phyloP scores from a whole-genome alignment of 768 basidiomycete genomes.

The Russula griseocarnosa region DNA sequence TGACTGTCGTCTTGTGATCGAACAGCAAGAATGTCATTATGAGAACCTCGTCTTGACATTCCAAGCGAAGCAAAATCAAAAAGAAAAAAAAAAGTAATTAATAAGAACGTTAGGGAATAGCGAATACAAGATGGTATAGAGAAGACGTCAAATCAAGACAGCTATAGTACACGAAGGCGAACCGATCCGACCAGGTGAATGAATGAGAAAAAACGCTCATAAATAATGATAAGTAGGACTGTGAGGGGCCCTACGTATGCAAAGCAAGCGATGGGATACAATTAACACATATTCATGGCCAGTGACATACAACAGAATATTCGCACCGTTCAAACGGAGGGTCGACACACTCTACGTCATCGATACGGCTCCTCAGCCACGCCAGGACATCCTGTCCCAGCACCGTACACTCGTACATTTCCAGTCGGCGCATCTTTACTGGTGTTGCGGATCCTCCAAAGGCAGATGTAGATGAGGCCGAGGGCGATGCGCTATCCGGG shows the following conservation, averaged over 20 bases:
- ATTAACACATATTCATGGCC: conserved; percentile 25
- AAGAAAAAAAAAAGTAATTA: neutral
- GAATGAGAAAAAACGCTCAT: conserved; percentile 14
- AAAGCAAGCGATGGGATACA: conserved; percentile 20
- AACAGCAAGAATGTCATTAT: too few relatives aligned
- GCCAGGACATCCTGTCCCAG: conserved; percentile 65
- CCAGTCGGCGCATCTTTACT: conserved; percentile 51
- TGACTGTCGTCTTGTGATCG: neutral
- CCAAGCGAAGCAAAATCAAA: neutral
- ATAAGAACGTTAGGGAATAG: conserved; percentile 12
- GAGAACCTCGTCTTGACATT: neutral
- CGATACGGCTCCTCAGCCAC: conserved; percentile 62
- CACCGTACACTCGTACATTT: conserved; percentile 62
- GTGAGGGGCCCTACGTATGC: conserved; percentile 28
- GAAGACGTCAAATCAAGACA: conserved; percentile 8
- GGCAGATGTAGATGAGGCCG: conserved; percentile 31
- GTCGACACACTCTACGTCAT: conserved; percentile 60
- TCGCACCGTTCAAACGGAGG: conserved; percentile 46
- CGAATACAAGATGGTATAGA: conserved; percentile 16
- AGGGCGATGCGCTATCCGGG: conserved; percentile 43
- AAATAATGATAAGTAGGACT: conserved; percentile 31
- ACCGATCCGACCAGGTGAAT: neutral
- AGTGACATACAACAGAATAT: conserved; percentile 28
- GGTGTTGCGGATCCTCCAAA: conserved; percentile 49
- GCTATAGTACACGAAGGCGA: conserved; percentile 16